These are phyloP conservation scores for Neovahlkampfia damariscottae DNA, from an alignment of 78 protist genomes.

Conservation along the genomic window DNA sequence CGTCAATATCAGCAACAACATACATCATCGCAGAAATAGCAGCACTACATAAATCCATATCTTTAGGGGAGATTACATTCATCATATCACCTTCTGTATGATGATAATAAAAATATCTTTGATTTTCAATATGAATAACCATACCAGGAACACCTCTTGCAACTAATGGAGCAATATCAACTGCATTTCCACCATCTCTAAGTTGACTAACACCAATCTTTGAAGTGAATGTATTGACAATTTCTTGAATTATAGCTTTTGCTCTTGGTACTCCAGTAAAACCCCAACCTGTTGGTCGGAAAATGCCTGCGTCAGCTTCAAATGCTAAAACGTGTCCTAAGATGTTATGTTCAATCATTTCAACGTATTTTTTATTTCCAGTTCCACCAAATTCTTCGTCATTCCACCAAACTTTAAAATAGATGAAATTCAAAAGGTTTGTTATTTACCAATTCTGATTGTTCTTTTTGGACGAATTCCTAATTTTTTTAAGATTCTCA, in stretches of 20 bases:
- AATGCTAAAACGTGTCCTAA: conserved; percentile 31
- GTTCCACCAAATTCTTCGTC: conserved; percentile 55
- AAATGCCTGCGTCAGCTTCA: conserved; percentile 50
- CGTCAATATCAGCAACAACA: conserved; percentile 18
- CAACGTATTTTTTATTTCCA: conserved; percentile 36
- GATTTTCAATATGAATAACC: background rate
- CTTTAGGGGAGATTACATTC: conserved; percentile 18
- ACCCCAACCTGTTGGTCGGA: conserved; percentile 22
- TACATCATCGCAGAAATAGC: conserved; percentile 33
- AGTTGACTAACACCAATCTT: background rate
- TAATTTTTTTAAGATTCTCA: conserved; percentile 24
- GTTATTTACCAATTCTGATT: conserved; percentile 43
- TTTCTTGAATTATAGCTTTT: background rate
- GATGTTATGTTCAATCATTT: background rate
- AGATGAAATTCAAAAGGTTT: too few relatives aligned
- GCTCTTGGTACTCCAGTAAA: background rate
- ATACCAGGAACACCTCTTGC: conserved; percentile 19
- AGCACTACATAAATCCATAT: conserved; percentile 39
- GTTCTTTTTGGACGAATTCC: conserved; percentile 52
- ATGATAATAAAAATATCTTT: conserved; percentile 51
- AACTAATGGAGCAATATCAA: conserved; percentile 28
- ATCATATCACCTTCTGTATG: conserved; percentile 59
- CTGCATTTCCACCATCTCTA: conserved; percentile 11
- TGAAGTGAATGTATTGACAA: background rate
- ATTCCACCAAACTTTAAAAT: conserved; percentile 50